Percentiles rank a stretch among this genome's conserved stretches.
These are phyloP conservation scores for Aspergillus sp. DNA, from an alignment of 2,329 filamentous ascomycete species.

Conservation along the genomic window DNA sequence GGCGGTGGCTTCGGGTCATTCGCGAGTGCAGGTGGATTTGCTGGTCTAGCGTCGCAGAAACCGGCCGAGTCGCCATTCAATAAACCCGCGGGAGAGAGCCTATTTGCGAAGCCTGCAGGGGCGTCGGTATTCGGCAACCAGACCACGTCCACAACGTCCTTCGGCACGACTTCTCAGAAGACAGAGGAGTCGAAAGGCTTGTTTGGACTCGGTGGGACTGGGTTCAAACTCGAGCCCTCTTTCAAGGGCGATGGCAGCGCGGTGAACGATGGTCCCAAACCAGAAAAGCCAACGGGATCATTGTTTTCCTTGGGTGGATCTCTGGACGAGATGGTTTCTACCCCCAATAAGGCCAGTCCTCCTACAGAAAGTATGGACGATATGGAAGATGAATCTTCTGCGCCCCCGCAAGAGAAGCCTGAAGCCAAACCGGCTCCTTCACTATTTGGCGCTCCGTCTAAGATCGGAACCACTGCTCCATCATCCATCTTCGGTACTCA, in stretches of 20 bases:
- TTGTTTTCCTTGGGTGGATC: constrained; percentile 39
- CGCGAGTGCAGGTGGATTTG: constrained; percentile 24
- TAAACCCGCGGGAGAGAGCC: constrained; percentile 20
- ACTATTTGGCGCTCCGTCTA: constrained; percentile 26
- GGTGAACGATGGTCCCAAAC: constrained; percentile 38
- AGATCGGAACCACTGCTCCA: constrained; percentile 21
- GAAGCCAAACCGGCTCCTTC: constrained; percentile 21
- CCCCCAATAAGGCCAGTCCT: constrained; percentile 28
- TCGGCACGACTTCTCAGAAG: constrained; percentile 22
- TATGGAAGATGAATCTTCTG: constrained; percentile 26
- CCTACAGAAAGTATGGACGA: constrained; percentile 39
- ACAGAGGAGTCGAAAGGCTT: constrained; percentile 24
- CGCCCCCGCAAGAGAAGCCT: constrained; percentile 19
- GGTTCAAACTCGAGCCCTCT: constrained; percentile 44
- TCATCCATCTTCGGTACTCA: constrained; percentile 34
- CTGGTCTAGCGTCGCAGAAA: constrained; percentile 17
- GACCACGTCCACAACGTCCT: constrained; percentile 22
- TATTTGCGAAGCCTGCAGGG: constrained; percentile 29
- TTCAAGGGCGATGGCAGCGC: constrained; percentile 44
- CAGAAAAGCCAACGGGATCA: constrained; percentile 30
- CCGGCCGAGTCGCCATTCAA: constrained; percentile 24
- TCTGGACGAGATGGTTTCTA: constrained; percentile 41
- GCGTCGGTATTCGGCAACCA: constrained; percentile 30
- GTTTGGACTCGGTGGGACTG: constrained; percentile 27
- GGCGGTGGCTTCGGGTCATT: constrained; percentile 37